Percentiles rank a stretch among this genome's conserved stretches.
These are phyloP conservation scores for Apiotrichum sp. DNA, from an alignment of 1,284 basidiomycete species.

Conservation along the genomic window DNA sequence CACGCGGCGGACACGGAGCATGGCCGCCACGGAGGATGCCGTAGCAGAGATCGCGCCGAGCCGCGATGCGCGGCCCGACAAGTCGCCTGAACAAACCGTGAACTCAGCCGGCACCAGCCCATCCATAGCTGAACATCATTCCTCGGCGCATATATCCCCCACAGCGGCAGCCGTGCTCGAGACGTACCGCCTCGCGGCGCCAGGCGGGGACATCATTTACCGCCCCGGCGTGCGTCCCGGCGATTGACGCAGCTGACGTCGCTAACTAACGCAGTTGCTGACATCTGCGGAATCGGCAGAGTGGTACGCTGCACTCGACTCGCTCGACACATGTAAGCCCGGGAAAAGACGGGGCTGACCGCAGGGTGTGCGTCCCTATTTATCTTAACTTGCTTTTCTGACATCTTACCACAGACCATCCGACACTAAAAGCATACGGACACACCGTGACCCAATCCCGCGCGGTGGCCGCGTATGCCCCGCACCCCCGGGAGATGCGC, in stretches of 20 bases:
- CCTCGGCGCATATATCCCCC: constrained; percentile 33
- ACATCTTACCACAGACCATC: constrained; percentile 42
- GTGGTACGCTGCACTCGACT: no score
- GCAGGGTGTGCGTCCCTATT: no score
- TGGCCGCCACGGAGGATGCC: no score
- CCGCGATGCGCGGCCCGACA: no score
- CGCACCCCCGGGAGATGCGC: constrained; percentile 42
- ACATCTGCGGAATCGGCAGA: no score
- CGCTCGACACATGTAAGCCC: no score
- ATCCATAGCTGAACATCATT: constrained; percentile 1
- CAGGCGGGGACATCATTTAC: constrained; percentile 46
- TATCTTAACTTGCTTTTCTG: background rate
- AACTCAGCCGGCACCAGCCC: no score
- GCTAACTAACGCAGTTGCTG: background rate
- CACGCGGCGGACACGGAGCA: no score
- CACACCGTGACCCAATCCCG: constrained; percentile 50
- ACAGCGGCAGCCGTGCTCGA: constrained; percentile 14
- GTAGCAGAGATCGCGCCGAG: no score
- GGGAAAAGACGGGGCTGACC: no score
- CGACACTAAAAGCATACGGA: constrained; percentile 54
- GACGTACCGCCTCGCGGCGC: constrained; percentile 26
- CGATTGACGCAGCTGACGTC: background rate
- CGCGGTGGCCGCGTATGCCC: constrained; percentile 51
- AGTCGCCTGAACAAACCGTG: no score
- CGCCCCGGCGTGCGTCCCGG: constrained; percentile 33